Conservation (phyloP, 208 protist species). For the Leishmania lainsoni region DNA sequence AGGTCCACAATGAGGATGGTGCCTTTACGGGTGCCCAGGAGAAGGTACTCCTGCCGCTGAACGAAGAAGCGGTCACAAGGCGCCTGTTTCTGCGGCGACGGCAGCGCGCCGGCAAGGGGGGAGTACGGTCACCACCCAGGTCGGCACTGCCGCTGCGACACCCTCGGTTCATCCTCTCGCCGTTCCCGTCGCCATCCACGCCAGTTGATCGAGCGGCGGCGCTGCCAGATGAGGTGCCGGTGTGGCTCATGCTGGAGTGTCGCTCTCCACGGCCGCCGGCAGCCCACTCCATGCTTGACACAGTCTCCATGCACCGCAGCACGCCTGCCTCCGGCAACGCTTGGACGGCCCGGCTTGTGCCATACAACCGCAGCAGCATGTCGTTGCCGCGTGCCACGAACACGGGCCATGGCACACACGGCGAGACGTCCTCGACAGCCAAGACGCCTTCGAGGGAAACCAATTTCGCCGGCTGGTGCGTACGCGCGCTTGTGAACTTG, state of each 20-base stretch:
- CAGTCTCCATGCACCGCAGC: conserved; percentile 53
- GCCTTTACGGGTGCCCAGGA: conserved; percentile 51
- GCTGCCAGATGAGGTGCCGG: conserved; percentile 9
- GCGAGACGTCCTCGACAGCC: conserved; percentile 43
- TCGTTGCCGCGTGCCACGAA: conserved; percentile 61
- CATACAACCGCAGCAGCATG: conserved; percentile 70
- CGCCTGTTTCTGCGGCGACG: background rate
- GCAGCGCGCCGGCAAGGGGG: background rate
- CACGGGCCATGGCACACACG: conserved; percentile 44
- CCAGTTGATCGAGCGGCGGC: background rate
- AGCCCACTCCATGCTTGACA: conserved; percentile 68
- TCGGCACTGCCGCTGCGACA: background rate
- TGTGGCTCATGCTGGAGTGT: conserved; percentile 19
- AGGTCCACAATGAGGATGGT: conserved; percentile 39
- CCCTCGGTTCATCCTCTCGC: background rate
- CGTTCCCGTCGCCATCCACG: background rate
- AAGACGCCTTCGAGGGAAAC: conserved; percentile 36
- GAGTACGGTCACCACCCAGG: background rate
- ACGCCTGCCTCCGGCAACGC: conserved; percentile 59
- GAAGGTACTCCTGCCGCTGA: conserved; percentile 37
- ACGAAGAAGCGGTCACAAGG: conserved; percentile 15
- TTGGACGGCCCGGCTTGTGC: conserved; percentile 55
- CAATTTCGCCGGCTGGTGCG: conserved; percentile 28
- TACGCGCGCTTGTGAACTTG: background rate
- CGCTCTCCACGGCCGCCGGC: conserved; percentile 34